phyloP scores from a whole-genome alignment of 306 rosid genomes.

The Cicer pinnatifidum region DNA sequence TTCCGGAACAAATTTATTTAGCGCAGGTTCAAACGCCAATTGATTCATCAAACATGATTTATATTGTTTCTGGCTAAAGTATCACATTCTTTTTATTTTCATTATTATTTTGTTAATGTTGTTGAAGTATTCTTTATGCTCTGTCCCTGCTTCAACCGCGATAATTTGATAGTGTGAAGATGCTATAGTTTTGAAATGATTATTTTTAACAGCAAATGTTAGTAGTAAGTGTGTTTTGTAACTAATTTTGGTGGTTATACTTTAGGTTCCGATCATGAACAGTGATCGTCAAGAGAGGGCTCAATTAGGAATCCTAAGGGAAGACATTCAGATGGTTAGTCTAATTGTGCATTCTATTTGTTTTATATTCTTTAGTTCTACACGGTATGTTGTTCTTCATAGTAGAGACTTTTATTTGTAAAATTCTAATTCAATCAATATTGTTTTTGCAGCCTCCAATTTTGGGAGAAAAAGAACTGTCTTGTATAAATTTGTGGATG shows the following conservation, averaged over 20 bases:
- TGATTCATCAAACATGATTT: slow-evolving; percentile 27
- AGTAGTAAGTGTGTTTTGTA: background rate
- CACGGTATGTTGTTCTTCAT: background rate
- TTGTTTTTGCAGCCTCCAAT: slow-evolving; percentile 66
- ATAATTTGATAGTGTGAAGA: slow-evolving; percentile 26
- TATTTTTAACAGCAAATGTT: background rate
- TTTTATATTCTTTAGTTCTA: slow-evolving; percentile 33
- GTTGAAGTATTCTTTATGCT: slow-evolving; percentile 18
- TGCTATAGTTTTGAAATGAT: background rate
- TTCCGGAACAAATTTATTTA: slow-evolving; percentile 74
- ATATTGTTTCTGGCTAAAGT: background rate
- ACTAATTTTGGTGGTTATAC: slow-evolving; percentile 40
- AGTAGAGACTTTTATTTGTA: slow-evolving; percentile 17
- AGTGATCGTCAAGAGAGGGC: slow-evolving; percentile 60
- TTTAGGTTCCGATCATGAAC: slow-evolving; percentile 79
- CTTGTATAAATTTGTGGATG: slow-evolving; percentile 93
- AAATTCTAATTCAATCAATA: slow-evolving; percentile 29
- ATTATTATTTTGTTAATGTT: slow-evolving; percentile 1
- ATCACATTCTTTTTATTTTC: background rate
- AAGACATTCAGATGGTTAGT: slow-evolving; percentile 70
- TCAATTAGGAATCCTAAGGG: slow-evolving; percentile 68
- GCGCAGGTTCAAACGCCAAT: slow-evolving; percentile 75
- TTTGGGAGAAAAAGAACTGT: slow-evolving; percentile 64
- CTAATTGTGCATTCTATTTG: slow-evolving; percentile 37
- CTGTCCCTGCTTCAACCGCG: background rate